A percentile compares a stretch with the other conserved stretches of the same genome.
Conservation (phyloP, 768 basidiomycete genomes). For the Psilocybe tampanensis region DNA sequence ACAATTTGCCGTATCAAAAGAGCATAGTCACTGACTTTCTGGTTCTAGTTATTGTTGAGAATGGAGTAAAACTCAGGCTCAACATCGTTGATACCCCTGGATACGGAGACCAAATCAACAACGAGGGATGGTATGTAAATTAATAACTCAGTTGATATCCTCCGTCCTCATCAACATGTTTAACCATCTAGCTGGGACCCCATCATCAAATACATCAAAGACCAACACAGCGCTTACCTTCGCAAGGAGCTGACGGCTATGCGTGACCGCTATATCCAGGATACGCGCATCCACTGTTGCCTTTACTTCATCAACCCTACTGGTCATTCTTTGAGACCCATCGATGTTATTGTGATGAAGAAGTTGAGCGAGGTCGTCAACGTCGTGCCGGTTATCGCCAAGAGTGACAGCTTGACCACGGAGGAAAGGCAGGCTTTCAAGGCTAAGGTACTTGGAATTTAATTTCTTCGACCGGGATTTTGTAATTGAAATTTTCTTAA, state of each 20-base stretch:
- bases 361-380: conserved; percentile 99
- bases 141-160: background rate
- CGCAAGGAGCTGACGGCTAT: conserved; percentile 99
- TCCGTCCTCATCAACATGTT: conserved; percentile 5
- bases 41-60: conserved; percentile 90
- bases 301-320: conserved; percentile 99
- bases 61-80: conserved; percentile 90
- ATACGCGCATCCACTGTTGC: conserved; percentile 98
- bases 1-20: background rate
- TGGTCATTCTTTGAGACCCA: conserved; percentile 94
- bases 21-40: conserved; percentile 4
- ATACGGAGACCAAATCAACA: conserved; percentile 98
- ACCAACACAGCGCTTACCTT: conserved; percentile 98
- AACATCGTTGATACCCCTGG: conserved; percentile 99
- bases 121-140: conserved; percentile 86
- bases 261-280: conserved; percentile 97
- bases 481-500: conserved; percentile 2
- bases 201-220: conserved; percentile 98
- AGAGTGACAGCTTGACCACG: conserved; percentile 90
- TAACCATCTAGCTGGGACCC: conserved; percentile 85
- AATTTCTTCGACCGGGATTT: background rate
- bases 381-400: conserved; percentile 99
- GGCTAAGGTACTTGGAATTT: conserved; percentile 60
- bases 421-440: conserved; percentile 96
- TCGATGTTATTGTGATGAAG: conserved; percentile 99